Evolutionary conservation across 441 rosid genomes (phyloP).

Genomic region (Erodium moschatum): DNA sequence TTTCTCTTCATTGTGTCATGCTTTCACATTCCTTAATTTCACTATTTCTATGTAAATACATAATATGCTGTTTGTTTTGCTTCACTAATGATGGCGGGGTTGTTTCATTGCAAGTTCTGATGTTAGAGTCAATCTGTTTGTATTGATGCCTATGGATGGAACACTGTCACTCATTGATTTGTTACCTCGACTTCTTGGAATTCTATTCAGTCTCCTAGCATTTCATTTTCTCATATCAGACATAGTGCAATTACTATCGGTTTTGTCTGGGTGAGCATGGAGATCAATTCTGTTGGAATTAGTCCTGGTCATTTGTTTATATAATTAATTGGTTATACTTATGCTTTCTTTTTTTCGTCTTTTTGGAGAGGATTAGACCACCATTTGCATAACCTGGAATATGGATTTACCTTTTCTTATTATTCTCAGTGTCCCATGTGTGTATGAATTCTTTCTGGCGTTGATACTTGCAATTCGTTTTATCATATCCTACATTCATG

Average conservation of each 20-base stretch:
- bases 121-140: neutral
- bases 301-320: neutral
- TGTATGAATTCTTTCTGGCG: conserved; percentile 6
- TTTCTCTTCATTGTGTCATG: neutral
- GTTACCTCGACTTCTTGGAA: neutral
- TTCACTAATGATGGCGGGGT: neutral
- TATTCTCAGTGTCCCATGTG: neutral
- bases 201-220: neutral
- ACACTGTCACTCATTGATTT: neutral
- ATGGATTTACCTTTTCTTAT: neutral
- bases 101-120: neutral
- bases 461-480: neutral
- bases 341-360: neutral
- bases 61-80: neutral
- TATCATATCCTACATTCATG: neutral
- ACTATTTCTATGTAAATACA: neutral
- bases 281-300: neutral
- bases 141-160: neutral
- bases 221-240: neutral
- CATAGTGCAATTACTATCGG: neutral
- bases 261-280: neutral
- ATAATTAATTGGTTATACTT: neutral
- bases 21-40: neutral
- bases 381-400: neutral
- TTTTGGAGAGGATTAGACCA: conserved; percentile 1